Percentiles rank a stretch among this genome's conserved stretches.
Evolutionary conservation across 2,329 filamentous ascomycete species (phyloP).

Genomic region (Dactylellina leptospora): DNA sequence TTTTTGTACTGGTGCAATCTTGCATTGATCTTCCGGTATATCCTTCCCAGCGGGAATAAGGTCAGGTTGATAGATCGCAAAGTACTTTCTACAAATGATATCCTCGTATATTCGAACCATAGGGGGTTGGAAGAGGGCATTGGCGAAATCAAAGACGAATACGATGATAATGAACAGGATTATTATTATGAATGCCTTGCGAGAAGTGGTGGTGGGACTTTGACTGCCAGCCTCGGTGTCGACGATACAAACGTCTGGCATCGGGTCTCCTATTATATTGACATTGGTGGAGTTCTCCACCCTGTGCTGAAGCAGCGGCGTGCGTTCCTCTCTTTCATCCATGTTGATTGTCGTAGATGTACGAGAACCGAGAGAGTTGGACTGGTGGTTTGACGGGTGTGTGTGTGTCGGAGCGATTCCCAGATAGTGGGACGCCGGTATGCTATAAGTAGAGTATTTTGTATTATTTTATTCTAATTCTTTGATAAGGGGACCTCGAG

Average conservation of each 20-base stretch:
- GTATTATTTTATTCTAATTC: no score
- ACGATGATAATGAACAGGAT: slow-evolving; percentile 13
- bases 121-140: slow-evolving; percentile 11
- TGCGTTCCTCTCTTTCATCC: slow-evolving; percentile 27
- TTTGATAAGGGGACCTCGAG: no score
- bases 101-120: slow-evolving; percentile 46
- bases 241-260: not conserved
- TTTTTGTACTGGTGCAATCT: slow-evolving; percentile 39
- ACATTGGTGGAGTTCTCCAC: not conserved
- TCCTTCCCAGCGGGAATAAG: slow-evolving; percentile 9
- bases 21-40: slow-evolving; percentile 44
- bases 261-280: not conserved
- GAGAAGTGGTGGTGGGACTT: not conserved
- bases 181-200: slow-evolving; percentile 15
- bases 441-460: no score
- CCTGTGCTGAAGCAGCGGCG: slow-evolving; percentile 9
- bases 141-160: slow-evolving; percentile 23
- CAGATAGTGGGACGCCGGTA: no score
- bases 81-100: slow-evolving; percentile 47
- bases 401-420: no score
- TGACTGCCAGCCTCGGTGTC: slow-evolving; percentile 12
- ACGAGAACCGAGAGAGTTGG: not conserved
- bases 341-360: not conserved
- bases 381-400: not conserved
- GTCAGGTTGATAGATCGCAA: slow-evolving; percentile 15